Base-by-base conservation (phyloP, 2,329 filamentous ascomycete genomes). In the Aspergillus uvarum region DNA sequence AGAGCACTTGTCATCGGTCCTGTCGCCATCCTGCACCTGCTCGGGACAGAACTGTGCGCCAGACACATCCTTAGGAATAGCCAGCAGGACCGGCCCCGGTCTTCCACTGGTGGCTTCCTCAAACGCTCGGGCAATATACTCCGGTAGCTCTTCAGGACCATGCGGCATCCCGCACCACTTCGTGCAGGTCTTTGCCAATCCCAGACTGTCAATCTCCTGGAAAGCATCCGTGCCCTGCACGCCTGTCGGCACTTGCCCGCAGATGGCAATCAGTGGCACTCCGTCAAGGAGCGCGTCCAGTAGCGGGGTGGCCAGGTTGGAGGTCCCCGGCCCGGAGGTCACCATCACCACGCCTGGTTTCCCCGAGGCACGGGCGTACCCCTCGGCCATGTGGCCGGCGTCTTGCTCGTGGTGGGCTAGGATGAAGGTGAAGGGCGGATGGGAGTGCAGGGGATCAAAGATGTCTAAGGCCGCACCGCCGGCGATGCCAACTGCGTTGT, bases 91-190 rank as follows among this genome's bases (percentile, higher is more conserved):
- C 12, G 94, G 94, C 10, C 94, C 94, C 4, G 93, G 93, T 38
- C 94, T 86, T 56, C 94, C 93, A 69, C 88, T 92, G 44, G 90
- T 96, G 38, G 94, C 94, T 73, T 96, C 96, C 79, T 96, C 90
- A 72, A 97, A 97, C 47, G 94, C 94, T 79, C 96, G 93, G 75
- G 96, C 96, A 72, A 97, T 96, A 63, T 91, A 85, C 68, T 89
- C 85, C 21, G 94, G 93, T 51, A 97, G 82, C 77, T 98, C 93
- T 35, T 90, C 90, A 51, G 26, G 96, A 87, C 75, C 88, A 92
- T 83, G 93, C 47, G 96, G 91, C 90, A 96, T 94, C 61, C 95
- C 90, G 70, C 96, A 97, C 94, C 94, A 98, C 81, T 97, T 97
- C 65, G 92, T 96, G 83, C 92, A 96, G 10, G 92, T 86, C 70